phyloP scores from a whole-genome alignment of 2,329 filamentous ascomycete genomes.

The Colletotrichum scovillei region DNA sequence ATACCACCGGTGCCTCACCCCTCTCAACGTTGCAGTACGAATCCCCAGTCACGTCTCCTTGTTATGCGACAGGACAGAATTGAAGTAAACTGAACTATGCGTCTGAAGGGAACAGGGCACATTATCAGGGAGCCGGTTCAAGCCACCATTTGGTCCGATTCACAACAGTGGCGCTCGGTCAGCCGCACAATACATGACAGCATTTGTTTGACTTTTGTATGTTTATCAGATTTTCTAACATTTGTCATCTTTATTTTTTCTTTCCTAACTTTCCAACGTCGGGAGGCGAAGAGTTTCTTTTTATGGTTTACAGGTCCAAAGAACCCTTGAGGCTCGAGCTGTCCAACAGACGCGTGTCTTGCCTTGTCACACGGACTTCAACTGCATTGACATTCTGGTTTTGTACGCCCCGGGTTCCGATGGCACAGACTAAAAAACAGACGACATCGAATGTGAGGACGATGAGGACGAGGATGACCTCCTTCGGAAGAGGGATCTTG shows the following conservation, averaged over 20 bases:
- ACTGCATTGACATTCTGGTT: neutral
- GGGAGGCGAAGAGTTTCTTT: neutral
- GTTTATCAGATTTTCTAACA: neutral
- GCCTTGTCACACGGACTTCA: neutral
- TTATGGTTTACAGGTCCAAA: neutral
- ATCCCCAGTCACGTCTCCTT: neutral
- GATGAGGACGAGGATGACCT: neutral
- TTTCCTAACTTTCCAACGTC: neutral
- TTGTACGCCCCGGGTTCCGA: neutral
- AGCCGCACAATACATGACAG: neutral
- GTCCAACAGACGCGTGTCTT: neutral
- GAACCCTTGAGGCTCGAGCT: neutral
- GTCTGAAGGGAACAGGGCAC: neutral
- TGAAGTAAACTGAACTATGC: neutral
- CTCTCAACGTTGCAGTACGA: neutral
- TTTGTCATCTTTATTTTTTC: neutral
- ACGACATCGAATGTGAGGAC: neutral
- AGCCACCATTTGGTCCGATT: neutral
- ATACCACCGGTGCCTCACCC: neutral
- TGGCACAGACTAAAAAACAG: neutral
- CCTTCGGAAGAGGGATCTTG: neutral
- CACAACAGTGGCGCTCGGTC: neutral
- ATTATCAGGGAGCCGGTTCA: neutral
- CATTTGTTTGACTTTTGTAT: neutral
- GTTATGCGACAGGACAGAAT: too few species aligned